Percentiles rank a stretch among this genome's conserved stretches.
Conservation (phyloP, 148 eudicot species). For the Pharnaceum exiguum region DNA sequence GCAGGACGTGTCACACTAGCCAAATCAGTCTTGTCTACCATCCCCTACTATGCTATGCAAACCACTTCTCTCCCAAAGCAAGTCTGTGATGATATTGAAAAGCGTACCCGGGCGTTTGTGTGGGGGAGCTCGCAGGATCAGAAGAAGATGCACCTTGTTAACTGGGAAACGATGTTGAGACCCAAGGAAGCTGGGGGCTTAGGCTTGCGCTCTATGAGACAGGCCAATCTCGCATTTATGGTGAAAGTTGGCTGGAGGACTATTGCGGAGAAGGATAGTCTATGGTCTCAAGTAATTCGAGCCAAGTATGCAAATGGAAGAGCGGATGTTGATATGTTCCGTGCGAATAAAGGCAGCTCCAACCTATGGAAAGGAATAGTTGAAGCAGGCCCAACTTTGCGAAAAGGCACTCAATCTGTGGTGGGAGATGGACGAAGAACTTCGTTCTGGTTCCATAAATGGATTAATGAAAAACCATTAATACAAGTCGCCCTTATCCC, state of each 20-base stretch:
- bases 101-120: too few species aligned
- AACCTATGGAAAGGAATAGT: not conserved
- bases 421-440: not conserved
- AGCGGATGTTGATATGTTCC: not conserved
- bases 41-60: not conserved
- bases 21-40: not conserved
- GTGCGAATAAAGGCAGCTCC: not conserved
- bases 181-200: not conserved
- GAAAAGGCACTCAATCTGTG: not conserved
- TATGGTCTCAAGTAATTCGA: not conserved
- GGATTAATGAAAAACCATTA: not conserved
- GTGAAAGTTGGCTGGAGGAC: not conserved
- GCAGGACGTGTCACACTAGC: not conserved
- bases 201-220: not conserved
- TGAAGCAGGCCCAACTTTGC: not conserved
- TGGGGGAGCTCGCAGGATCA: too few species aligned
- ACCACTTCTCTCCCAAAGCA: too few species aligned
- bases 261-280: not conserved
- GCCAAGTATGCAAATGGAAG: not conserved
- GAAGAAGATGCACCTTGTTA: too few species aligned
- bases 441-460: not conserved
- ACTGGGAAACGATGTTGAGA: not conserved
- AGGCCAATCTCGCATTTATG: not conserved
- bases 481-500: not conserved
- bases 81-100: too few species aligned